phyloP scores from a whole-genome alignment of 306 rosid species.

The Cucumis sativus region DNA sequence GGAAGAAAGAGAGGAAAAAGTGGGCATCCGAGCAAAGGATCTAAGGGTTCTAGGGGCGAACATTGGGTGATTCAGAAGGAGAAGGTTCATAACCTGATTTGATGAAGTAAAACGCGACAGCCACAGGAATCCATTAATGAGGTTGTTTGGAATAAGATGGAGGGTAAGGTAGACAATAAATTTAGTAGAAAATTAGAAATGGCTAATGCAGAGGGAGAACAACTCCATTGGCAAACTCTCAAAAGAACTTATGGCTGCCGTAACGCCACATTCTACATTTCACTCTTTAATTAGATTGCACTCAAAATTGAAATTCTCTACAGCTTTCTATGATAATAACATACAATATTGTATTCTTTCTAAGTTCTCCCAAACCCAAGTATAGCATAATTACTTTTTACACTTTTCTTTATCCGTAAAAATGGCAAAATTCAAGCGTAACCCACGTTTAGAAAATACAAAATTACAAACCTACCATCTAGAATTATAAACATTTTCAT shows the following conservation, averaged over 20 bases:
- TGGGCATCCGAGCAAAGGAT: slow-evolving; percentile 7
- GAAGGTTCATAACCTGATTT: not conserved
- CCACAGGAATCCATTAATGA: not conserved
- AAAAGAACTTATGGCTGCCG: not conserved
- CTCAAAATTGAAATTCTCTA: not conserved
- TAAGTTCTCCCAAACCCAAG: no score
- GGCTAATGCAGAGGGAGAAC: not conserved
- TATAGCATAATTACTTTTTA: no score
- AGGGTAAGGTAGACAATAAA: not conserved
- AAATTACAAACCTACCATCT: no score
- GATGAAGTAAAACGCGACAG: not conserved
- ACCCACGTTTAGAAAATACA: no score
- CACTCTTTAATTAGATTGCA: not conserved
- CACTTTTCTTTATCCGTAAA: no score
- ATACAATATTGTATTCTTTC: no score
- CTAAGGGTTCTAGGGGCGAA: slow-evolving; percentile 10
- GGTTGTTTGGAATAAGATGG: not conserved
- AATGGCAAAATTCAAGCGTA: no score
- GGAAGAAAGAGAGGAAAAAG: slow-evolving; percentile 18
- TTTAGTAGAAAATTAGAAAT: not conserved
- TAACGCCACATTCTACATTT: not conserved
- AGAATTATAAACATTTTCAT: no score
- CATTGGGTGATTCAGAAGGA: slow-evolving; percentile 13
- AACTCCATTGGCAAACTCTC: not conserved
- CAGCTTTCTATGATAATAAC: no score